Base-by-base conservation (phyloP, 139 green algal species). In the Chlorella sp. region DNA sequence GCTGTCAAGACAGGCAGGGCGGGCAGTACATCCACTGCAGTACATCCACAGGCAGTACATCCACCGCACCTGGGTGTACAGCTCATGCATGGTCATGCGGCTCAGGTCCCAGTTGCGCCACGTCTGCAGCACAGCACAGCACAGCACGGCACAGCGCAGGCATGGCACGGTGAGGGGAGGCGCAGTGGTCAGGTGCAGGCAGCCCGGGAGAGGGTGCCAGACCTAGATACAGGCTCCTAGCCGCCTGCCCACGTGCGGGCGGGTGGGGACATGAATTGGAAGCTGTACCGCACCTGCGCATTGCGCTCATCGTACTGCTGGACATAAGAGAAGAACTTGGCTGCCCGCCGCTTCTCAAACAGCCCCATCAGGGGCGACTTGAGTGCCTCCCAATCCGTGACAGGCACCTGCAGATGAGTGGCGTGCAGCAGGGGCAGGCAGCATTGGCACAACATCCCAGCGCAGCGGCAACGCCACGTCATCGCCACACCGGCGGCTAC, bases 341-440 rank as follows among this genome's bases (percentile, higher is more conserved):
- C 91, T 16, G 97, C 97, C 2, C 98, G 92, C 37, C 96, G 92
- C 96, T 99, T 99, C 93, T 99, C 98, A 91, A 99, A 99, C 36
- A 99, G 90, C 18, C 98, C 98, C 96, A 99, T 98, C 39, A 99
- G 95, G 18, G 96, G 94, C 1, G 95, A 98, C 73, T 92, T 94
- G 16, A 99, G 92, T 1, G 98, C 98, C 93, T 99, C 98, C 87
- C 96, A 96, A 91, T 99, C 96, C 28, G 96, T 99, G 26, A 96
- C 96, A 16, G 98, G 98, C 79, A 99, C 93, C 84, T 96, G 95
- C 61, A 61, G 39, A 32, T 42, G 0, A 88, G n/a, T 76, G 36
- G 75, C 36, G 40, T 75, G 16, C 79, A 85, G 37, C 34, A 37
- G 26, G 78, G 18, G 76, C 34, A 34, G 48, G 48, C 48, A 57